Conservation (phyloP, 1,284 basidiomycete species). For the Microbotryum lychnidis-dioicae region DNA sequence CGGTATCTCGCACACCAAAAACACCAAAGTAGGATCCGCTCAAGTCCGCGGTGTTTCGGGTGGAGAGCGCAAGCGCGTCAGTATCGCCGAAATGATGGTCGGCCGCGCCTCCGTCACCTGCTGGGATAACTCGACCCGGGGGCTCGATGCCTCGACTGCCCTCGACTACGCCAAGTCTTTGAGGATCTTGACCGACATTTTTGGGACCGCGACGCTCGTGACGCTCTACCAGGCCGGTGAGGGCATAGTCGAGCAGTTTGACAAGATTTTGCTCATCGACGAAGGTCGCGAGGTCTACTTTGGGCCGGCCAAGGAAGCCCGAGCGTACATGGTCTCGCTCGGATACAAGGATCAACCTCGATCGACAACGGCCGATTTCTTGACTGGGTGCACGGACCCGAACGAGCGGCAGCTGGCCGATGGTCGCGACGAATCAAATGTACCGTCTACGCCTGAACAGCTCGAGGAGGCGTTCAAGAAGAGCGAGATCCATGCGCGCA, state of each 20-base stretch:
- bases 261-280: slow-evolving; percentile 68
- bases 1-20: slow-evolving; percentile 53
- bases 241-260: slow-evolving; percentile 61
- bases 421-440: slow-evolving; percentile 55
- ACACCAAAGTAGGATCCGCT: slow-evolving; percentile 48
- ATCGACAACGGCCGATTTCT: slow-evolving; percentile 71
- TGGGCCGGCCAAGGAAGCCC: slow-evolving; percentile 65
- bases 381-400: slow-evolving; percentile 62
- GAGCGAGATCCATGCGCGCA: slow-evolving; percentile 49
- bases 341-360: slow-evolving; percentile 46
- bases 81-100: slow-evolving; percentile 50
- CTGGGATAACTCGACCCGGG: slow-evolving; percentile 64
- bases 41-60: slow-evolving; percentile 30
- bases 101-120: slow-evolving; percentile 34
- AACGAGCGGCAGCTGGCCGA: slow-evolving; percentile 77
- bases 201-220: slow-evolving; percentile 38
- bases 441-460: slow-evolving; percentile 62
- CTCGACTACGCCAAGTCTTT: slow-evolving; percentile 53
- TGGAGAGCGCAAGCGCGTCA: slow-evolving; percentile 51
- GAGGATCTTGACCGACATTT: slow-evolving; percentile 50
- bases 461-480: slow-evolving; percentile 62
- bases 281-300: slow-evolving; percentile 78
- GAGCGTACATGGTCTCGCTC: slow-evolving; percentile 58
- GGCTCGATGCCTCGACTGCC: slow-evolving; percentile 53
- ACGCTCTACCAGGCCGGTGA: slow-evolving; percentile 53